Evolutionary conservation across 2,329 filamentous ascomycete genomes (phyloP), one percentile per base, ranked within the genome.

Genomic region (Neopestalotiopsis sp.): DNA sequence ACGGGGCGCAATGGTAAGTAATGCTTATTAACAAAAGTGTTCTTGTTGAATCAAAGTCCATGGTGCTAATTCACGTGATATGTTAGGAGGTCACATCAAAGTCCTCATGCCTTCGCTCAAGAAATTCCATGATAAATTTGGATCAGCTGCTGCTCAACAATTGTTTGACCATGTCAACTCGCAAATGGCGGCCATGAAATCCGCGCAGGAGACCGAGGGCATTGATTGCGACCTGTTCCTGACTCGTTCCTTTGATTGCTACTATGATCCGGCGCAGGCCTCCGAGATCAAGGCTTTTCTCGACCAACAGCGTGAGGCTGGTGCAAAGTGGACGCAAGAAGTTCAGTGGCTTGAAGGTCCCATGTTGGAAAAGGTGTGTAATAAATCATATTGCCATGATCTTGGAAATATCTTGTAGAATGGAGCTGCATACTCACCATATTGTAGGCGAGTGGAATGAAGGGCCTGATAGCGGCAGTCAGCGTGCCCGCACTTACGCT

Each of bases 201-300:
- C 75, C 1, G 72, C 81, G 5, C 72, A 82, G 13, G 76, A 79
- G 17, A 74, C 73, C 34, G 79, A 82, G 60, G 72, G 74, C 0
- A 80, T 83, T 20, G 79, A 82, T n/a, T 82, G 81, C 59, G 81
- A 83, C 32, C 77, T 81, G 30, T 72, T 72, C 2, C 69, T 82
- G 1, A 79, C 78, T 1, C 72, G 78, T 4, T 59, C 65, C 2
- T 67, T 59, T 60, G 65, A 67, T 45, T 28, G 32, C 38, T 67
- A 59, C 49, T 59, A 59, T 10, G 56, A 67, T 45, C 32, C 65
- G 9, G 56, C 30, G 20, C 65, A 67, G 52, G 52, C 56, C 7
- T 10, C 30, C 7, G 40, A 45, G 28, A 60, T 67, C 52, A 67
- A 67, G 40, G 34, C 65, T 14, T 66, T 42, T 14, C 30, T 66